A percentile compares a stretch with the other conserved stretches of the same genome.
phyloP scores from a whole-genome alignment of 768 basidiomycete genomes.

The Rhodosporidiobolus odoratus region DNA sequence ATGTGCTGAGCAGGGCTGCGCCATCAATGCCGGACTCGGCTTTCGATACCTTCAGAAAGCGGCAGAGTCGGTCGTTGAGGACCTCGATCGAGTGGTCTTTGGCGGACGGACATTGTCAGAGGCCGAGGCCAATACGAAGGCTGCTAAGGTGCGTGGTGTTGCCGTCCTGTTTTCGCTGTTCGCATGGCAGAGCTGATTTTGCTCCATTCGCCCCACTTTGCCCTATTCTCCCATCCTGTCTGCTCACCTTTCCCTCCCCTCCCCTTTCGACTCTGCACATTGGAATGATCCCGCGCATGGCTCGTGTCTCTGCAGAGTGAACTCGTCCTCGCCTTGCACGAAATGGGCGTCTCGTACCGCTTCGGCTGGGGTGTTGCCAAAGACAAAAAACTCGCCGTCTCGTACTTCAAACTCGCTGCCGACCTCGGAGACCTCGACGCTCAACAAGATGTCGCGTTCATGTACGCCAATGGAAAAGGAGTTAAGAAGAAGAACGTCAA shows the following conservation, averaged over 20 bases:
- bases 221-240: too few relatives aligned
- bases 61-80: slow-evolving; percentile 70
- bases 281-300: background rate
- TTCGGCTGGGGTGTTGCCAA: slow-evolving; percentile 84
- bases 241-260: too few relatives aligned
- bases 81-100: slow-evolving; percentile 61
- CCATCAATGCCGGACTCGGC: slow-evolving; percentile 68
- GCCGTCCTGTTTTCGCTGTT: background rate
- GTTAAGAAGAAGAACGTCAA: slow-evolving; percentile 84
- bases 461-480: slow-evolving; percentile 77
- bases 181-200: background rate
- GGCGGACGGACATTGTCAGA: slow-evolving; percentile 45
- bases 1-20: slow-evolving; percentile 38
- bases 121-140: slow-evolving; percentile 51
- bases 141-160: slow-evolving; percentile 52
- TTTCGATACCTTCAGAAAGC: slow-evolving; percentile 79
- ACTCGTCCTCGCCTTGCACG: slow-evolving; percentile 80
- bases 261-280: background rate
- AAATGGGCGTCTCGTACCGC: slow-evolving; percentile 87
- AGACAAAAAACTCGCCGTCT: slow-evolving; percentile 69
- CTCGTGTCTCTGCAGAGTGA: slow-evolving; percentile 56
- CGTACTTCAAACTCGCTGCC: slow-evolving; percentile 75
- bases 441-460: slow-evolving; percentile 77
- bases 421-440: slow-evolving; percentile 79
- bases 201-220: background rate